A percentile compares a stretch with the other conserved stretches of the same genome.
These are phyloP conservation scores for Pseudogymnoascus sp. DNA, from an alignment of 2,329 filamentous ascomycete species.

Conservation along the genomic window DNA sequence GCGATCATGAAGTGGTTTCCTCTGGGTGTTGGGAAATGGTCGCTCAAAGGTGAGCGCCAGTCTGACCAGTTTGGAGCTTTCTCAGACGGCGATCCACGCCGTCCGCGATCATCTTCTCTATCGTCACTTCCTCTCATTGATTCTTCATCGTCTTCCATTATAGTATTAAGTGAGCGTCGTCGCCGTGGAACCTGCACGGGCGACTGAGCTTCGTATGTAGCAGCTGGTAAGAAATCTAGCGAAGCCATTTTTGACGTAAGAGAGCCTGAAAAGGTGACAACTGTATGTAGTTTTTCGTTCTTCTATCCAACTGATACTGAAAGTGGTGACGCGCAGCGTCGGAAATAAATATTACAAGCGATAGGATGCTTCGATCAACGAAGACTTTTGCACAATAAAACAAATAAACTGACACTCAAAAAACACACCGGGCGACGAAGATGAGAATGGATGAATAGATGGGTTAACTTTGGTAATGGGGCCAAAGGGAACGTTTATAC, in stretches of 20 bases:
- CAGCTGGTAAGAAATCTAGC: slow-evolving; percentile 38
- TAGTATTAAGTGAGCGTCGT: slow-evolving; percentile 54
- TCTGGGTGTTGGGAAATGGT: slow-evolving; percentile 65
- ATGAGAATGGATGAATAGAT: slow-evolving; percentile 9
- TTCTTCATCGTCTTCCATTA: slow-evolving; percentile 49
- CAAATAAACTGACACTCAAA: slow-evolving; percentile 13
- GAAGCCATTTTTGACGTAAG: slow-evolving; percentile 25
- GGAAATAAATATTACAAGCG: slow-evolving; percentile 26
- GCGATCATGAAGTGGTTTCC: slow-evolving; percentile 59
- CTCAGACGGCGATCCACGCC: slow-evolving; percentile 33
- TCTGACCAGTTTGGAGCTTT: slow-evolving; percentile 23
- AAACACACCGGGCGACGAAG: slow-evolving; percentile 11
- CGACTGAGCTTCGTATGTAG: slow-evolving; percentile 42
- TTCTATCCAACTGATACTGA: slow-evolving; percentile 2
- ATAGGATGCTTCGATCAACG: slow-evolving; percentile 33
- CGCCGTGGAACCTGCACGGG: slow-evolving; percentile 47
- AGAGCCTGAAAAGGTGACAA: not conserved
- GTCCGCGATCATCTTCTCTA: slow-evolving; percentile 25
- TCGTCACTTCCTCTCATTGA: slow-evolving; percentile 25
- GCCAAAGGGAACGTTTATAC: slow-evolving; percentile 9
- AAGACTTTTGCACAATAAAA: slow-evolving; percentile 25
- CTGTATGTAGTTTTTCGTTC: slow-evolving; percentile 9
- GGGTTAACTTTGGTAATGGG: not conserved
- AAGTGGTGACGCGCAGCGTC: slow-evolving; percentile 25
- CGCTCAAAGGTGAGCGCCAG: slow-evolving; percentile 39